Base-by-base conservation (phyloP, 768 basidiomycete species). In the Ephemerocybe angulata region DNA sequence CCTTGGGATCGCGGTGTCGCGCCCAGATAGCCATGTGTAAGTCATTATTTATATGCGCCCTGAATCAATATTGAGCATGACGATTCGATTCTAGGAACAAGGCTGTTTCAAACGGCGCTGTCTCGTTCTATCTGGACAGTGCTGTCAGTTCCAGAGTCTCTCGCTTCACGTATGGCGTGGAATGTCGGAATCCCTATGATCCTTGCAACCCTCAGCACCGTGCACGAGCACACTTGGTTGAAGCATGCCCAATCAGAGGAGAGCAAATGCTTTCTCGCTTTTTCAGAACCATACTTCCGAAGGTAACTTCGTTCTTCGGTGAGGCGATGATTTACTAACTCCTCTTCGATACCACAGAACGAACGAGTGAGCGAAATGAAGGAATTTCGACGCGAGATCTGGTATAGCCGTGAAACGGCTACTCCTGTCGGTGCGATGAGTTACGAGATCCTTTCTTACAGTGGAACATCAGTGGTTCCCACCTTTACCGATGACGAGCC, bases 11-110 rank as follows among this genome's bases (percentile, higher is more conserved):
- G 70, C 64, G 22, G 63, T 84, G 13, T 72, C 75, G 50, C 72
- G 80, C 6, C 83, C 82, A 1, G 80, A 83, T 53, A 77, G 72
- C 31, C 77, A 81, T 56, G 72, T 82, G 83, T 84, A 60, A 35
- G 80, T 68, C 43, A 12, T 31, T 7, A 8, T 24, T 21, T 41
- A 5, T 41, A 19, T 41, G 7, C 38, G 38, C 38, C n/a, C 10
- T 8, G n/a, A 6, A 17, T 13, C 7, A 4, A 19, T 19, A 13
- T n/a, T 41, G 5, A 13, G 15, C 33, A 35, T 35, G 33, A 17
- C 38, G 7, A n/a, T n/a, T n/a, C n/a, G n/a, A n/a, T 19, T 41
- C 10, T 41, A 62, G 62, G 0, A 59, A 78, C 25, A 59, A 56
- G 30, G 54, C 58, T 7, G 48, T 50, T n/a, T 31, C 48, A 10